phyloP scores from a whole-genome alignment of 768 basidiomycete genomes.

The Leccinum boreale region DNA sequence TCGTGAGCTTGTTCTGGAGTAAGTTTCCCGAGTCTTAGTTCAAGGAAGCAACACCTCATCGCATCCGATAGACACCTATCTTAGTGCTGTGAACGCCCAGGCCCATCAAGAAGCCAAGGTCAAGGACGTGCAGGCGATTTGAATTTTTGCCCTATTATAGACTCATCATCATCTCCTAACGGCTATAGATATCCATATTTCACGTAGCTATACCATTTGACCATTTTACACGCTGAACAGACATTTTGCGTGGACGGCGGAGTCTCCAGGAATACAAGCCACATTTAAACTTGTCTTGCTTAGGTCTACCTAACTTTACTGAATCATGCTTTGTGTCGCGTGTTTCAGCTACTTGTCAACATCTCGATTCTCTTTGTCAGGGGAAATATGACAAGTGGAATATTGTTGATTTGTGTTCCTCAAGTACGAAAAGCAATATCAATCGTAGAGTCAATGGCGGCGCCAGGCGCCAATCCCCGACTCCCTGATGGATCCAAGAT shows the following conservation, averaged over 20 bases:
- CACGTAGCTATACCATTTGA: constrained; percentile 7
- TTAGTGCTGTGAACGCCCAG: constrained; percentile 53
- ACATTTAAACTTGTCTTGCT: not conserved
- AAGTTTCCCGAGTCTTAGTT: constrained; percentile 27
- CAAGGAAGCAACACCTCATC: not conserved
- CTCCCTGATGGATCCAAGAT: too few relatives aligned
- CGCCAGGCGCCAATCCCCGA: too few relatives aligned
- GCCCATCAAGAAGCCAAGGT: constrained; percentile 3
- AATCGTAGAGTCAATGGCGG: too few relatives aligned
- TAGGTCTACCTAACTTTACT: too few relatives aligned
- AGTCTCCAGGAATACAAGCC: not conserved
- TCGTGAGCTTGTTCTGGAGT: constrained; percentile 86
- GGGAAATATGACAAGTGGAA: too few relatives aligned
- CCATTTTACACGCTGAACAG: not conserved
- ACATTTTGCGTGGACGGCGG: not conserved
- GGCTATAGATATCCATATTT: constrained; percentile 5
- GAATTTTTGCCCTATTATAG: not conserved
- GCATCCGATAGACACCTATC: constrained; percentile 49
- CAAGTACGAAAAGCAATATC: too few relatives aligned
- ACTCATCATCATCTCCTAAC: constrained; percentile 9
- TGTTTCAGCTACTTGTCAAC: too few relatives aligned
- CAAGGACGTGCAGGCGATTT: not conserved
- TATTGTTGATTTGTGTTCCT: too few relatives aligned
- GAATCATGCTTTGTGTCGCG: too few relatives aligned
- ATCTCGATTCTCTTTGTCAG: too few relatives aligned